Evolutionary conservation across 1,139 yeast species (phyloP).

Genomic region (Petasospora fabianii): DNA sequence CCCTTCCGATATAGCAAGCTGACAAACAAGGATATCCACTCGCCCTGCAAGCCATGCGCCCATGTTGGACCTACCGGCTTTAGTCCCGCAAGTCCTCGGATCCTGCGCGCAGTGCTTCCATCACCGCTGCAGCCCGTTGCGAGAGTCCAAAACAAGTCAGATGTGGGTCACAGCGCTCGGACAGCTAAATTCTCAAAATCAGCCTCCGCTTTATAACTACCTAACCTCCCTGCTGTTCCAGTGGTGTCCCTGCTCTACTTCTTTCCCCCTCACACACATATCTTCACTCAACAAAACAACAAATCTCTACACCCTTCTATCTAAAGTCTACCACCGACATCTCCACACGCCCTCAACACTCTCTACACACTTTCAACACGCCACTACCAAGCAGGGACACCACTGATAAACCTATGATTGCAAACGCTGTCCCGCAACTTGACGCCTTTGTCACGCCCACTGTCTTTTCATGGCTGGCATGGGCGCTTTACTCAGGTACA

Average conservation of each 20-base stretch:
- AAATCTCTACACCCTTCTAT: not conserved
- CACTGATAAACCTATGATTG: too few species aligned
- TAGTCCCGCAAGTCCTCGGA: not conserved
- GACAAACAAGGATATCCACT: too few species aligned
- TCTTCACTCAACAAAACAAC: not conserved
- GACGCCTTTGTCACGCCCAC: conserved; percentile 14
- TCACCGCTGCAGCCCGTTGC: conserved; percentile 12
- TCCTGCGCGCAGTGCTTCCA: conserved; percentile 5
- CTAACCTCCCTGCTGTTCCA: not conserved
- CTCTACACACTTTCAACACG: not conserved
- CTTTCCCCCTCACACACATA: not conserved
- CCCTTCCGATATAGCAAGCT: too few species aligned
- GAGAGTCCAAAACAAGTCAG: conserved; percentile 8
- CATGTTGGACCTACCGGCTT: not conserved
- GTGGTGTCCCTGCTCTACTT: not conserved
- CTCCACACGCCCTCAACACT: too few species aligned
- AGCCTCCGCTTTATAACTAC: conserved; percentile 3
- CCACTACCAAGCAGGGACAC: too few species aligned
- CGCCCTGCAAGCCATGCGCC: too few species aligned
- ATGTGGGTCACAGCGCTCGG: conserved; percentile 10
- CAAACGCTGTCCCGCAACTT: too few species aligned
- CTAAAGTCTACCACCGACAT: too few species aligned
- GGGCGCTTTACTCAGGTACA: conserved; percentile 15
- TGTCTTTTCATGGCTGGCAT: conserved; percentile 19
- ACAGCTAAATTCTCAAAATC: not conserved